These are phyloP conservation scores for Diaporthe citri DNA, from an alignment of 2,329 filamentous ascomycete species.

Conservation along the genomic window DNA sequence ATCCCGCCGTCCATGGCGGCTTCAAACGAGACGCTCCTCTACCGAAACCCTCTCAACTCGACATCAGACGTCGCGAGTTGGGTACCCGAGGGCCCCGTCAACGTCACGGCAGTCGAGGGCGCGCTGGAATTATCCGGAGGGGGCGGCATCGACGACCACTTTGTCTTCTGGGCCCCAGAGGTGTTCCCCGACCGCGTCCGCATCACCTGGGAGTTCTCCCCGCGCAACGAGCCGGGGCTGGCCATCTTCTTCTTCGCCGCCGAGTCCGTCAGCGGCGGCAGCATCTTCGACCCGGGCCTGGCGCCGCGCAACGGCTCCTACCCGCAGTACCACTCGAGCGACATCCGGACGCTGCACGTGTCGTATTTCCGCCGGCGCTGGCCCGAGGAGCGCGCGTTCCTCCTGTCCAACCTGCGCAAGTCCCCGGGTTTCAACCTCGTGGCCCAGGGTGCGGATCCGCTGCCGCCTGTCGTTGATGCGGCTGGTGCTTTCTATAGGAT, in stretches of 20 bases:
- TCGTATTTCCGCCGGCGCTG: constrained; percentile 45
- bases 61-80: constrained; percentile 46
- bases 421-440: constrained; percentile 49
- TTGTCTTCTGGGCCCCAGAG: constrained; percentile 50
- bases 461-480: constrained; percentile 47
- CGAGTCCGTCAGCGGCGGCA: constrained; percentile 44
- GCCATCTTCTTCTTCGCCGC: constrained; percentile 53
- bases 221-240: constrained; percentile 48
- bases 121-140: constrained; percentile 45
- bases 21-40: constrained; percentile 44
- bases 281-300: constrained; percentile 47
- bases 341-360: constrained; percentile 43
- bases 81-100: constrained; percentile 49
- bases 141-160: constrained; percentile 48
- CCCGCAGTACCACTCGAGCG: constrained; percentile 44
- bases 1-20: constrained; percentile 34
- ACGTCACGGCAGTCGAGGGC: constrained; percentile 44
- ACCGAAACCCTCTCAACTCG: constrained; percentile 48
- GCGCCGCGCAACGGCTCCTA: constrained; percentile 46
- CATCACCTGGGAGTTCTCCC: constrained; percentile 50
- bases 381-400: constrained; percentile 49
- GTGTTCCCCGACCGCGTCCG: constrained; percentile 49
- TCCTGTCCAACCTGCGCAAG: constrained; percentile 49
- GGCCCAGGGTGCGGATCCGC: constrained; percentile 46
- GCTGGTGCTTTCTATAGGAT: constrained; percentile 48